Conservation (phyloP, 83 land plant genomes). For the Diphasiastrum complanatum region DNA sequence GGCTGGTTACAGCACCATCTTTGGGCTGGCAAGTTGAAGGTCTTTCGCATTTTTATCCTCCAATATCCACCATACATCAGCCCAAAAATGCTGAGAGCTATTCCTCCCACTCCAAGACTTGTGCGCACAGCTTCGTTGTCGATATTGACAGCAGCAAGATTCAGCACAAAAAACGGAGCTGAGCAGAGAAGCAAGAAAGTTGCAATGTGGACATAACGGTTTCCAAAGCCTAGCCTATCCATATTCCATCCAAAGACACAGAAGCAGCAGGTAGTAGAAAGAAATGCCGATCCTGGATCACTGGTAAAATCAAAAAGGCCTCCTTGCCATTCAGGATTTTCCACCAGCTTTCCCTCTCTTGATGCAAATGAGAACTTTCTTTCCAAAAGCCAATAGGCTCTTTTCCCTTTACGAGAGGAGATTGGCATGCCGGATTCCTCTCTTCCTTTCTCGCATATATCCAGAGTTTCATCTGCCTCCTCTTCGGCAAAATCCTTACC, state of each 20-base stretch:
- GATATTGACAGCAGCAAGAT: constrained; percentile 32
- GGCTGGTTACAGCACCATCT: constrained; percentile 28
- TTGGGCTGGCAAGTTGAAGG: constrained; percentile 23
- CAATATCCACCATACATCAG: constrained; percentile 35
- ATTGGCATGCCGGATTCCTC: background rate
- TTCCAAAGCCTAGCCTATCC: constrained; percentile 36
- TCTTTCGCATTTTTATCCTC: constrained; percentile 31
- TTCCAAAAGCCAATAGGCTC: background rate
- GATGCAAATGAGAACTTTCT: constrained; percentile 20
- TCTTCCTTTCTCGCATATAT: background rate
- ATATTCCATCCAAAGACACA: constrained; percentile 38
- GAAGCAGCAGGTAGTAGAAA: constrained; percentile 18
- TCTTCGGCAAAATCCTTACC: constrained; percentile 56
- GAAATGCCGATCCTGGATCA: constrained; percentile 21
- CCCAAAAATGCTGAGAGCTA: constrained; percentile 27
- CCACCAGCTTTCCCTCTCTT: constrained; percentile 26
- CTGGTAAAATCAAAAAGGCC: constrained; percentile 21
- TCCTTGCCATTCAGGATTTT: constrained; percentile 31
- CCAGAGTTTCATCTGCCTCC: constrained; percentile 43
- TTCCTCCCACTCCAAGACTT: constrained; percentile 20
- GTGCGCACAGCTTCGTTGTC: constrained; percentile 17
- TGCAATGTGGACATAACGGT: constrained; percentile 31
- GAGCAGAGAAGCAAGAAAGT: constrained; percentile 29
- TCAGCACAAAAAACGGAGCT: constrained; percentile 30
- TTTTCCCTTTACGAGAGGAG: background rate